Percentiles rank a stretch among this genome's conserved stretches.
Evolutionary conservation across 1,284 basidiomycete species (phyloP).

Genomic region (Athelia psychrophila): DNA sequence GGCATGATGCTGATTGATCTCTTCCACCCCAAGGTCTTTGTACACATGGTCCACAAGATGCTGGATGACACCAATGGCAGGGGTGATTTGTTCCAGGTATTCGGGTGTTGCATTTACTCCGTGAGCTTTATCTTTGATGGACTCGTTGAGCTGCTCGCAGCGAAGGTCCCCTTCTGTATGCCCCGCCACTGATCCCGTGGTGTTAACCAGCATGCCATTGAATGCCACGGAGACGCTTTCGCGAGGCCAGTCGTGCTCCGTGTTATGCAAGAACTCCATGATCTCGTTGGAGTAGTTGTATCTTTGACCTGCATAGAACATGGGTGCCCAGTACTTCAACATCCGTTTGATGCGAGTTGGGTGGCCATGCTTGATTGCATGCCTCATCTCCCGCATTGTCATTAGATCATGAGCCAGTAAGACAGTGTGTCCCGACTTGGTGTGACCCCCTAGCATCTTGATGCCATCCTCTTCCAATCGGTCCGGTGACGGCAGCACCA

Average conservation of each 20-base stretch:
- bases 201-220: slow-evolving; percentile 18
- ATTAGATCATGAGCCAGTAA: slow-evolving; percentile 16
- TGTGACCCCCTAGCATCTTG: slow-evolving; percentile 8
- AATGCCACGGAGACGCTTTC: neutral
- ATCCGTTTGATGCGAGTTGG: slow-evolving; percentile 12
- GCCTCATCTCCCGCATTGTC: slow-evolving; percentile 15
- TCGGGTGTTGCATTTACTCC: slow-evolving; percentile 15
- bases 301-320: slow-evolving; percentile 21
- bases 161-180: slow-evolving; percentile 11
- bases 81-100: slow-evolving; percentile 17
- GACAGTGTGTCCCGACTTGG: slow-evolving; percentile 11
- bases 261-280: slow-evolving; percentile 22
- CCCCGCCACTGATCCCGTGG: slow-evolving; percentile 3
- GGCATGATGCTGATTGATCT: slow-evolving; percentile 12
- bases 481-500: neutral
- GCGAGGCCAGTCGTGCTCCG: slow-evolving; percentile 15
- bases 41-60: slow-evolving; percentile 7
- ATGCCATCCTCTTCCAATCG: neutral
- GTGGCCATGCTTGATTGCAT: slow-evolving; percentile 15
- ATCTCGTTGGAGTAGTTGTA: slow-evolving; percentile 22
- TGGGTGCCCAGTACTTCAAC: slow-evolving; percentile 17
- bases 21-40: slow-evolving; percentile 13
- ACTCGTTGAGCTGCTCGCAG: slow-evolving; percentile 17
- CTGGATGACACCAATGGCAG: slow-evolving; percentile 16
- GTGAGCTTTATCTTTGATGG: slow-evolving; percentile 16